Conservation (phyloP, 2,329 filamentous ascomycete species). For the Sporothrix dimorphospora region DNA sequence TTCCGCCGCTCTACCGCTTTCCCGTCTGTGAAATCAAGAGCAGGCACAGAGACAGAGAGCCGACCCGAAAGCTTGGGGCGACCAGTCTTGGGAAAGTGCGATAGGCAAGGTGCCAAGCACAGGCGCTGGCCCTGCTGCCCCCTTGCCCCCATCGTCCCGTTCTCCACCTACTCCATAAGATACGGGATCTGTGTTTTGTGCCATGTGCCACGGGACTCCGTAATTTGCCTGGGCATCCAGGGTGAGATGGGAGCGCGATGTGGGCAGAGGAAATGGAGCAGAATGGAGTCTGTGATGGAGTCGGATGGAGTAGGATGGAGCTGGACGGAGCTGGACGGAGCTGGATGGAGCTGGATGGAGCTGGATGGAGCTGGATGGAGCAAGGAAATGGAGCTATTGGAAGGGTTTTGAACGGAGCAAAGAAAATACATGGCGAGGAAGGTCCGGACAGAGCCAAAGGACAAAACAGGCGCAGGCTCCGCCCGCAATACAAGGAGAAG, state of each 20-base stretch:
- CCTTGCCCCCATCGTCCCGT: background rate
- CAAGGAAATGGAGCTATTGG: background rate
- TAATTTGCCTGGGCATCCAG: background rate
- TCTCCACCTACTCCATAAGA: conserved; percentile 11
- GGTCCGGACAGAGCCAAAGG: background rate
- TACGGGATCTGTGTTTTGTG: conserved; percentile 15
- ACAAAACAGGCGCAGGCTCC: background rate
- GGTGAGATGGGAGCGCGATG: background rate
- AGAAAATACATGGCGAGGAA: background rate
- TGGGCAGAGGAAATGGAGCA: conserved; percentile 1
- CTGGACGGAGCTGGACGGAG: background rate
- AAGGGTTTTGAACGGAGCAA: background rate
- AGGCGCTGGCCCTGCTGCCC: background rate
- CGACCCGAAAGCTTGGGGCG: conserved; percentile 19
- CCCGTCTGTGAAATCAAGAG: background rate
- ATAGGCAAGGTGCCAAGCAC: conserved; percentile 9
- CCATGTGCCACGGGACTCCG: conserved; percentile 19
- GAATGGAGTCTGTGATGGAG: background rate
- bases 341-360: background rate
- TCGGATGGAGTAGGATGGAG: background rate
- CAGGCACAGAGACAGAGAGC: background rate
- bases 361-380: background rate
- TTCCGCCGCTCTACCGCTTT: conserved; percentile 3
- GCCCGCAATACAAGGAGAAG: background rate
- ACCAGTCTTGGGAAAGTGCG: background rate